These are phyloP conservation scores for Eucalyptus microcorys DNA, from an alignment of 345 rosid species.

Conservation along the genomic window DNA sequence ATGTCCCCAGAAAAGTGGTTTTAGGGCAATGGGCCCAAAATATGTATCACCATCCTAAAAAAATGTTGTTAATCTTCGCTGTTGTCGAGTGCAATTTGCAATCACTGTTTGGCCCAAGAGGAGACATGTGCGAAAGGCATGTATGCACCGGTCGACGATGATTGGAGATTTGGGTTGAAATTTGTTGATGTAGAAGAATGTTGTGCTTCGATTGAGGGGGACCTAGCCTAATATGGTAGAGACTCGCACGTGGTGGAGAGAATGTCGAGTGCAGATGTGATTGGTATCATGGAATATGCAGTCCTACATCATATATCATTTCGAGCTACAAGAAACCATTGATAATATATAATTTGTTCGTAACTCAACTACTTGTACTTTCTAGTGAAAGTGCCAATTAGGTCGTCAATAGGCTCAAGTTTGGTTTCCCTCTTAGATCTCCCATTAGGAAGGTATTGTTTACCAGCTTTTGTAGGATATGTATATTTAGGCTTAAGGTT, in stretches of 20 bases:
- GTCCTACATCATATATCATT: rapidly evolving
- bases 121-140: background rate
- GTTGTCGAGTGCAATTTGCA: background rate
- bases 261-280: background rate
- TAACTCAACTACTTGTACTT: too few species aligned
- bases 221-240: too few species aligned
- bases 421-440: too few species aligned
- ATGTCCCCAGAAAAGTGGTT: rapidly evolving
- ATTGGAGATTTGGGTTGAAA: too few species aligned
- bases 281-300: background rate
- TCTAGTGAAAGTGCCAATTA: too few species aligned
- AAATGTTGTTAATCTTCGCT: background rate
- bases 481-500: too few species aligned
- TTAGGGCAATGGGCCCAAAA: background rate
- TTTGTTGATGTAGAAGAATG: too few species aligned
- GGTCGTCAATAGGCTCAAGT: rapidly evolving
- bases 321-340: background rate
- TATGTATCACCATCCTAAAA: background rate
- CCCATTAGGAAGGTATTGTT: too few species aligned
- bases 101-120: background rate
- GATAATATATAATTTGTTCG: background rate
- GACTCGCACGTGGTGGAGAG: rapidly evolving
- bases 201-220: too few species aligned
- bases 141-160: too few species aligned
- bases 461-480: too few species aligned